Evolutionary conservation across 2,329 filamentous ascomycete genomes (phyloP), one percentile per base, ranked within the genome.

Genomic region (Aspergillus sclerotialis): DNA sequence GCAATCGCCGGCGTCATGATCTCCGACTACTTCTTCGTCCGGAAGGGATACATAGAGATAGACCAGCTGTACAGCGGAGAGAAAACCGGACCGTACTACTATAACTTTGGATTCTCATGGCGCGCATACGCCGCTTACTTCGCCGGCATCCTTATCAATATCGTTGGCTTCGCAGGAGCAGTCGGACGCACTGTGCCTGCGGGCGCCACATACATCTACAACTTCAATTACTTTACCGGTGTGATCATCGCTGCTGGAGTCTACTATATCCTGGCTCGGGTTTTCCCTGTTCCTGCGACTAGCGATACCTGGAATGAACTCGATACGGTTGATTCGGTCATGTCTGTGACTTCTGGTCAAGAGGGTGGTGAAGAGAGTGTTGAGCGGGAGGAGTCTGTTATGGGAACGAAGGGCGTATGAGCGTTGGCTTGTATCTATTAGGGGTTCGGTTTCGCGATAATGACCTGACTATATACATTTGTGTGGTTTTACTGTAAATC

Each of bases 161-260:
- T 95, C 4, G 86, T 94, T 4, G 89, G 89, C 1, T 95, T 95
- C 46, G 87, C 80, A 1, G 88, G 86, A 3, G 87, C 84, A 0
- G 75, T 94, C 16, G 86, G 86, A 1, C 61, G 57, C 13, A 54
- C 64, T 0, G 86, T 94, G 0, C 89, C 90, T 0, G 67, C 76
- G 5, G 88, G 82, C 1, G 89, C 90, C 0, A 78, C 74, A 1
- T 93, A 93, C 54, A 78, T 95, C 39, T 95, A 94, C 68, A 84
- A 88, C 45, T 54, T 95, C 49, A 94, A 94, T 61, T 95, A 89
- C 68, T 93, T 95, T 58, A 75, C 75, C 28, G 89, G 89, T 0
- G 89, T 94, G 55, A 68, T 86, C 30, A 74, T 93, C 8, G 75
- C 85, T 0, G 67, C 68, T 0, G 54, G 44, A 0, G 63, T 80